phyloP scores from a whole-genome alignment of 441 rosid species.

The Pelargonium exstipulatum region DNA sequence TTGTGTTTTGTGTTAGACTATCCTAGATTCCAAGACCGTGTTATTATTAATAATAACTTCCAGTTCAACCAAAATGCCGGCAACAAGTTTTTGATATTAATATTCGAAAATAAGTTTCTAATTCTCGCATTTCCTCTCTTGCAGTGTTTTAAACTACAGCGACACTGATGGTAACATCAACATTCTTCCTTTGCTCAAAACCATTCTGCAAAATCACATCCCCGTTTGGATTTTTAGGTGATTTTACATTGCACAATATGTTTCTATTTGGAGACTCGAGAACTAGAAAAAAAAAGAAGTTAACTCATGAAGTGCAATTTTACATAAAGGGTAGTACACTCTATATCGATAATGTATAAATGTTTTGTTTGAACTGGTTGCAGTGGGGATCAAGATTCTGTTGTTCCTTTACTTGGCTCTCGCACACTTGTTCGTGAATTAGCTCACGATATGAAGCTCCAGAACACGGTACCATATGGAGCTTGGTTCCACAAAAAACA shows the following conservation, averaged over 20 bases:
- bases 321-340: neutral
- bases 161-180: constrained; percentile 50
- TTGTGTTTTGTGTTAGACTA: too few species aligned
- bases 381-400: constrained; percentile 85
- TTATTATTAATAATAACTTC: too few species aligned
- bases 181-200: constrained; percentile 71
- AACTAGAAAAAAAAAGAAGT: too few species aligned
- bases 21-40: too few species aligned
- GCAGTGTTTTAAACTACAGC: constrained; percentile 54
- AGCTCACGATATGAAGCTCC: constrained; percentile 54
- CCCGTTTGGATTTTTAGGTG: constrained; percentile 82
- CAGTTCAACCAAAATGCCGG: too few species aligned
- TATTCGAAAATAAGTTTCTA: neutral
- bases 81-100: too few species aligned
- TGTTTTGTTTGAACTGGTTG: constrained; percentile 8
- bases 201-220: constrained; percentile 46
- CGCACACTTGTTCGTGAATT: constrained; percentile 67
- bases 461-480: constrained; percentile 59
- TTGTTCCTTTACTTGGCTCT: constrained; percentile 67
- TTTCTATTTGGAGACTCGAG: neutral
- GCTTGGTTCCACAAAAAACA: constrained; percentile 82
- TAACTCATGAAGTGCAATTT: neutral
- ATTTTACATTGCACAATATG: neutral
- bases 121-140: constrained; percentile 8
- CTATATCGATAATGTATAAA: neutral